These are phyloP conservation scores for Rhododendron ferrugineum DNA, from an alignment of 148 eudicot species.

Conservation along the genomic window DNA sequence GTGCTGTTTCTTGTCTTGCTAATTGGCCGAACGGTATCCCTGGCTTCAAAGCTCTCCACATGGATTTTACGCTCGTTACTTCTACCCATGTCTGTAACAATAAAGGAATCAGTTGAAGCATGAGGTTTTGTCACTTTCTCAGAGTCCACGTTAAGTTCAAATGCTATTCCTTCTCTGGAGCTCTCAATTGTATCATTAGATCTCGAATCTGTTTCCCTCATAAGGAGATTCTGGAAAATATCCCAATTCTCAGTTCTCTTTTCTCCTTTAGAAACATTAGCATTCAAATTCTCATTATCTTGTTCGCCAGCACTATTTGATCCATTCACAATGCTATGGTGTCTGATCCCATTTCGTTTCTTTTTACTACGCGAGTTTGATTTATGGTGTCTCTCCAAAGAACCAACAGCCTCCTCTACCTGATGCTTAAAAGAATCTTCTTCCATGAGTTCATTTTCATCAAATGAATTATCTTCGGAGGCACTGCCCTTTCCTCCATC, in stretches of 20 bases:
- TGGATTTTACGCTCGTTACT: slow-evolving; percentile 25
- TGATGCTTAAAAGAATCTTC: slow-evolving; percentile 51
- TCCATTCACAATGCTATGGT: slow-evolving; percentile 14
- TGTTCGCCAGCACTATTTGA: slow-evolving; percentile 23
- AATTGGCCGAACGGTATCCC: slow-evolving; percentile 27
- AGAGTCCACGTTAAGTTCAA: slow-evolving; percentile 26
- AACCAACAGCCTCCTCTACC: slow-evolving; percentile 62
- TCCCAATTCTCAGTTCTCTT: slow-evolving; percentile 63
- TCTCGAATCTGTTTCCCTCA: slow-evolving; percentile 47
- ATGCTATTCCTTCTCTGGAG: slow-evolving; percentile 22
- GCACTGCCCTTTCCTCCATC: slow-evolving; percentile 36
- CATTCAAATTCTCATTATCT: slow-evolving; percentile 16
- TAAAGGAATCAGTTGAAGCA: slow-evolving; percentile 47
- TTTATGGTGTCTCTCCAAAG: slow-evolving; percentile 42
- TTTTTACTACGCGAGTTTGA: slow-evolving; percentile 31
- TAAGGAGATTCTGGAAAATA: slow-evolving; percentile 62
- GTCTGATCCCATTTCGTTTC: slow-evolving; percentile 35
- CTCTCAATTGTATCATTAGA: slow-evolving; percentile 17
- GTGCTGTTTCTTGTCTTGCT: slow-evolving; percentile 25
- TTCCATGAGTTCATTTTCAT: slow-evolving; percentile 40
- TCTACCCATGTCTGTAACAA: slow-evolving; percentile 29
- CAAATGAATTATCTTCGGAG: slow-evolving; percentile 49
- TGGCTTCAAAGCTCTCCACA: slow-evolving; percentile 32
- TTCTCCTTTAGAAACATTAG: slow-evolving; percentile 25
- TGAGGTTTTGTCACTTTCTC: slow-evolving; percentile 24